These are phyloP conservation scores for Cryptosporidium viatorum DNA, from an alignment of 169 alveolate genomes.

Conservation along the genomic window DNA sequence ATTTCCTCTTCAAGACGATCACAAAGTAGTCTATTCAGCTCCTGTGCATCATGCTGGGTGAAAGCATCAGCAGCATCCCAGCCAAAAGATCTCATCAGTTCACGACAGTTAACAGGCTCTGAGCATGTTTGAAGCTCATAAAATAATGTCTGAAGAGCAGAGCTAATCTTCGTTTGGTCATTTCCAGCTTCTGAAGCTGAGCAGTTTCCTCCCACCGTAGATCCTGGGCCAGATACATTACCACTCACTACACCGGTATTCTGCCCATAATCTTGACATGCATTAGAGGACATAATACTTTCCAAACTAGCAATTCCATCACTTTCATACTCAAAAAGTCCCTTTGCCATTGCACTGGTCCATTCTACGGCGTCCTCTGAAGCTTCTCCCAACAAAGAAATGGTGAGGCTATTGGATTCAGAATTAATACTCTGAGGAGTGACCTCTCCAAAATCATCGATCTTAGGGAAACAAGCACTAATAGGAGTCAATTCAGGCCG, in stretches of 20 bases:
- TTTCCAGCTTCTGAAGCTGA: conserved; percentile 82
- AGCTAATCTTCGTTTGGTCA: conserved; percentile 85
- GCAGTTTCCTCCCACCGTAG: neutral
- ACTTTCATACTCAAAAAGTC: conserved; percentile 30
- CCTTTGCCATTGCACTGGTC: conserved; percentile 55
- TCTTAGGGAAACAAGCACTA: neutral
- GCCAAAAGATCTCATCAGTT: conserved; percentile 93
- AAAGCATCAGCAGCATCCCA: conserved; percentile 96
- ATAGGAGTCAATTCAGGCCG: neutral
- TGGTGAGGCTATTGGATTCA: neutral
- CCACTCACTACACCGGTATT: conserved; percentile 12
- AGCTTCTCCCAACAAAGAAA: conserved; percentile 34
- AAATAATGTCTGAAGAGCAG: conserved; percentile 93
- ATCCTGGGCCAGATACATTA: conserved; percentile 14
- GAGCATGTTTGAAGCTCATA: conserved; percentile 90
- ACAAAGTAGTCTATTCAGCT: conserved; percentile 91
- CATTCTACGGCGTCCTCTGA: conserved; percentile 55
- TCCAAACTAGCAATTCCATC: conserved; percentile 65
- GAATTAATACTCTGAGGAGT: conserved; percentile 19
- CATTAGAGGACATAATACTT: conserved; percentile 35
- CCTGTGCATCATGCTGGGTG: conserved; percentile 98
- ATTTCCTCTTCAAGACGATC: conserved; percentile 96
- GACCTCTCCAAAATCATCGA: neutral
- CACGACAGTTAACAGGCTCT: conserved; percentile 91
- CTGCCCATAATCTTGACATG: conserved; percentile 9